A percentile compares a stretch with the other conserved stretches of the same genome.
Conservation (phyloP, 441 rosid species). For the Populus hybrid region DNA sequence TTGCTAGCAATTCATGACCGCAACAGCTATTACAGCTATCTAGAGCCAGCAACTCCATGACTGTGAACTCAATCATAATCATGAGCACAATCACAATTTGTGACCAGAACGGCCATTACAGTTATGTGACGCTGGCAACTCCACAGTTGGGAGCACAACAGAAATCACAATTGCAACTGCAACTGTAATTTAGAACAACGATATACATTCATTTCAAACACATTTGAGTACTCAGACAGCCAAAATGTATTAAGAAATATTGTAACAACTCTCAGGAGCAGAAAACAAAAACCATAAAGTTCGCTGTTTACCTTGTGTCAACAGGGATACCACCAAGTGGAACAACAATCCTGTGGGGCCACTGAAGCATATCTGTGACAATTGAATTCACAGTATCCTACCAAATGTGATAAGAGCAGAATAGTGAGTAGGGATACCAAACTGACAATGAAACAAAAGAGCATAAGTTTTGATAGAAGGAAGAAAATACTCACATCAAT, state of each 20-base stretch:
- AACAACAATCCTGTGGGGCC: slow-evolving; percentile 98
- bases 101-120: too few relatives aligned
- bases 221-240: not conserved
- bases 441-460: not conserved
- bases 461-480: not conserved
- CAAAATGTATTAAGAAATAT: not conserved
- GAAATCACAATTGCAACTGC: not conserved
- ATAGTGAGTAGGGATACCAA: not conserved
- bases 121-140: too few relatives aligned
- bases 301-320: slow-evolving; percentile 61
- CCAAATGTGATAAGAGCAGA: slow-evolving; percentile 18
- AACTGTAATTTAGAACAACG: not conserved
- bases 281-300: slow-evolving; percentile 6
- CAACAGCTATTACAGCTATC: too few relatives aligned
- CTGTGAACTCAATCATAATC: too few relatives aligned
- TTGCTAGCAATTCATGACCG: too few relatives aligned
- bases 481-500: slow-evolving; percentile 67
- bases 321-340: slow-evolving; percentile 93
- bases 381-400: slow-evolving; percentile 88
- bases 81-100: too few relatives aligned
- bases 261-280: not conserved
- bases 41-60: too few relatives aligned
- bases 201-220: not conserved
- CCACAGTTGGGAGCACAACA: too few relatives aligned
- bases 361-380: slow-evolving; percentile 88